Conservation (phyloP, 2,329 filamentous ascomycete genomes). For the Verticillium dahliae region DNA sequence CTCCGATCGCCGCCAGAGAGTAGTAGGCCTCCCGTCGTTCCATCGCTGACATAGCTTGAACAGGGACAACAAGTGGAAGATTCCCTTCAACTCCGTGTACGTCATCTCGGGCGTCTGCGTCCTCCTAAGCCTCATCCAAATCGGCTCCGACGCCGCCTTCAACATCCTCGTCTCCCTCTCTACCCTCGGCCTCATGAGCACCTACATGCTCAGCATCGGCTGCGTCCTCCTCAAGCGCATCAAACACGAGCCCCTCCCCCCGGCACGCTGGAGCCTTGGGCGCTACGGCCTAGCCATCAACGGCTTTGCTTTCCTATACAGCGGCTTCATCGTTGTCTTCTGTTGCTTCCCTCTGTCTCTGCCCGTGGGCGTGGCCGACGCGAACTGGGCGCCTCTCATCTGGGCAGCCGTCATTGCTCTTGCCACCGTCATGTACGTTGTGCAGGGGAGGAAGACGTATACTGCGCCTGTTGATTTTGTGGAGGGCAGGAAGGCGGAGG, state of each 20-base stretch:
- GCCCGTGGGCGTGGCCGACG: not conserved
- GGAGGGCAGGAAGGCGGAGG: not conserved
- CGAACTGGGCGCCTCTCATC: constrained; percentile 1
- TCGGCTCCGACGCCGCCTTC: constrained; percentile 25
- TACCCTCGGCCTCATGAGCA: constrained; percentile 21
- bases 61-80: constrained; percentile 12
- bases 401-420: not conserved
- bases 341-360: constrained; percentile 1
- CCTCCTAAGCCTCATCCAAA: constrained; percentile 23
- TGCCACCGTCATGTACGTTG: not conserved
- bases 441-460: not conserved
- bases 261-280: constrained; percentile 28
- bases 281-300: constrained; percentile 30
- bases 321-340: constrained; percentile 13
- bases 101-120: constrained; percentile 19
- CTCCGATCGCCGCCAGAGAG: not conserved
- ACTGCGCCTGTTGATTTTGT: constrained; percentile 1
- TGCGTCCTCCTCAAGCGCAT: constrained; percentile 26
- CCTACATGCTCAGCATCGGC: constrained; percentile 25
- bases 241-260: constrained; percentile 22
- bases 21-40: not conserved
- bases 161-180: constrained; percentile 26
- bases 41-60: not conserved
- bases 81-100: constrained; percentile 24
- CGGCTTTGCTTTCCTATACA: constrained; percentile 15